A percentile compares a stretch with the other conserved stretches of the same genome.
Evolutionary conservation across 352 stramenopile genomes (phyloP).

Genomic region (Hyaloperonospora arabidopsidis): DNA sequence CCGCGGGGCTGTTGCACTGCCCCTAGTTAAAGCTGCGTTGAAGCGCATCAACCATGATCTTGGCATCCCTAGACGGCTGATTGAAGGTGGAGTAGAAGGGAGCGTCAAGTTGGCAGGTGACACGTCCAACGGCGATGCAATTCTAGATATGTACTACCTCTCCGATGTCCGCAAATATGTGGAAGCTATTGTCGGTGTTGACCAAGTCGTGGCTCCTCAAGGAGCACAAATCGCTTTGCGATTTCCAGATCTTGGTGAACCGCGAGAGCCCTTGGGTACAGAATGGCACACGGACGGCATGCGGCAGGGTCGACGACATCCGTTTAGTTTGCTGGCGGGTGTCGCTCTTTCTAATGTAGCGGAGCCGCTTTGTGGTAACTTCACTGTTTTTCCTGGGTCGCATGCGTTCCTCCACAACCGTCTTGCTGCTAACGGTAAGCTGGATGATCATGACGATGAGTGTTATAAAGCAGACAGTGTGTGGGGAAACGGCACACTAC

Average conservation of each 20-base stretch:
- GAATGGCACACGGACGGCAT: constrained; percentile 83
- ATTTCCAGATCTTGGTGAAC: constrained; percentile 60
- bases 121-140: constrained; percentile 55
- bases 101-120: constrained; percentile 59
- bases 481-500: constrained; percentile 68
- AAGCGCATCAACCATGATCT: constrained; percentile 74
- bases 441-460: constrained; percentile 44
- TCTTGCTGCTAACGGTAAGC: constrained; percentile 42
- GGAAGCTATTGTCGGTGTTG: constrained; percentile 49
- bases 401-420: constrained; percentile 45
- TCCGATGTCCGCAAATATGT: constrained; percentile 47
- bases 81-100: constrained; percentile 67
- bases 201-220: constrained; percentile 37
- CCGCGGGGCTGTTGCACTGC: constrained; percentile 45
- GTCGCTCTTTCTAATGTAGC: constrained; percentile 62
- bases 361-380: constrained; percentile 53
- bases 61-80: constrained; percentile 54
- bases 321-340: constrained; percentile 61
- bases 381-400: constrained; percentile 67
- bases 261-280: constrained; percentile 50
- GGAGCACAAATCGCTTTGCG: constrained; percentile 65
- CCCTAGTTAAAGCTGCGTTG: constrained; percentile 45
- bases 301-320: constrained; percentile 60
- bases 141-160: constrained; percentile 52
- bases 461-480: constrained; percentile 63